These are phyloP conservation scores for Arthrobotrys pseudoclavata DNA, from an alignment of 2,329 filamentous ascomycete species.

Conservation along the genomic window DNA sequence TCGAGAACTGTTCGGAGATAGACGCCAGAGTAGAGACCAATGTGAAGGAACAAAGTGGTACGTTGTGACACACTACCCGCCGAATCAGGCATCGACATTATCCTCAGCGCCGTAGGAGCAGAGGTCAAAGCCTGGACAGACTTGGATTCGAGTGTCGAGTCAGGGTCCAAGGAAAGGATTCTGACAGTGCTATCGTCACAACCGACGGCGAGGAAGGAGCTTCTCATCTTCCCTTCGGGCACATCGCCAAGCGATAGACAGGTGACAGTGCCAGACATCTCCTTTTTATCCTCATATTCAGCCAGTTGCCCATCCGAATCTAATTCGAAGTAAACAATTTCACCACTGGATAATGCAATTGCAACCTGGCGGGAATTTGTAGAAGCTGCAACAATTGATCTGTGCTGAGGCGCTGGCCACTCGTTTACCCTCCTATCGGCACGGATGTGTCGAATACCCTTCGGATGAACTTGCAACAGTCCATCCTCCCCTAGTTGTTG, in stretches of 20 bases:
- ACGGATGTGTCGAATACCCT: constrained; percentile 91
- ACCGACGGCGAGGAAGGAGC: constrained; percentile 93
- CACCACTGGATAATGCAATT: constrained; percentile 92
- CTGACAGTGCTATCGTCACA: constrained; percentile 97
- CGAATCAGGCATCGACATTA: constrained; percentile 96
- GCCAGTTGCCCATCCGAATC: constrained; percentile 89
- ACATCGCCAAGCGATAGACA: constrained; percentile 94
- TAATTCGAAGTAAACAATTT: constrained; percentile 99
- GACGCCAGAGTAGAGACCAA: constrained; percentile 93
- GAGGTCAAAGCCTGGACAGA: constrained; percentile 94
- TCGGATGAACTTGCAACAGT: constrained; percentile 94
- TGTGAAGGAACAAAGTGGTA: constrained; percentile 91
- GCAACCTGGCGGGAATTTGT: constrained; percentile 95
- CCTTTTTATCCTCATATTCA: constrained; percentile 93
- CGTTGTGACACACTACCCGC: constrained; percentile 77
- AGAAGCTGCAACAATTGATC: constrained; percentile 87
- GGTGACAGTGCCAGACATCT: constrained; percentile 95
- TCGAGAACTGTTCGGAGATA: constrained; percentile 96
- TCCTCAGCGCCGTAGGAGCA: constrained; percentile 86
- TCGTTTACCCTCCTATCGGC: constrained; percentile 84
- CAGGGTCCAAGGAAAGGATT: constrained; percentile 88
- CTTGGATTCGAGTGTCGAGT: constrained; percentile 90
- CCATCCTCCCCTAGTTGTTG: constrained; percentile 95
- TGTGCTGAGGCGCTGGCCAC: constrained; percentile 92
- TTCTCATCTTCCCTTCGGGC: constrained; percentile 87